These are phyloP conservation scores for Lactarius evosmus DNA, from an alignment of 768 basidiomycete genomes.

Conservation along the genomic window DNA sequence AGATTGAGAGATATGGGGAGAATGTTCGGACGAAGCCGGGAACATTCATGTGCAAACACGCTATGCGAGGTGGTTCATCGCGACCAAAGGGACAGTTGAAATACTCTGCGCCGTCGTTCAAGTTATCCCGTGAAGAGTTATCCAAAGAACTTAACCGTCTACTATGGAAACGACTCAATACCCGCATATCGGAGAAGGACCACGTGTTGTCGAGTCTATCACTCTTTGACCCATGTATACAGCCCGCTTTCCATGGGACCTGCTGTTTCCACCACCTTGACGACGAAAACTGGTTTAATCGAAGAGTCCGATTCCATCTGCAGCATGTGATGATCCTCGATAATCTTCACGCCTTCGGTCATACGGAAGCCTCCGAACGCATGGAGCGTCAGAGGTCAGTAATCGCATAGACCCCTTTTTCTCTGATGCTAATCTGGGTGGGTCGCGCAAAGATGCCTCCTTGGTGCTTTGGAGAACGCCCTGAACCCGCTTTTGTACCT, in stretches of 20 bases:
- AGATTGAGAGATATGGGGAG: constrained; percentile 14
- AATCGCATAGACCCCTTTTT: neutral
- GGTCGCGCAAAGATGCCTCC: constrained; percentile 1
- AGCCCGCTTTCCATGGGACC: constrained; percentile 36
- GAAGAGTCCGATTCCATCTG: constrained; percentile 44
- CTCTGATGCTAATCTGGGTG: neutral
- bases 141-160: neutral
- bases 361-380: neutral
- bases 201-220: neutral
- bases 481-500: constrained; percentile 46
- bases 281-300: constrained; percentile 39
- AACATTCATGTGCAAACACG: neutral
- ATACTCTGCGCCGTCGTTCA: neutral
- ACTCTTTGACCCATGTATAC: constrained; percentile 17
- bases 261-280: constrained; percentile 37
- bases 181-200: constrained; percentile 1
- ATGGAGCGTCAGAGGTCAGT: constrained; percentile 16
- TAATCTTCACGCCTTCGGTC: constrained; percentile 25
- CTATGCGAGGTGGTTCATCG: neutral
- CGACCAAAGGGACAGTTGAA: neutral
- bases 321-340: constrained; percentile 51
- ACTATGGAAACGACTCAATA: constrained; percentile 3
- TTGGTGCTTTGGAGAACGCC: constrained; percentile 42
- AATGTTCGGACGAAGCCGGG: constrained; percentile 2
- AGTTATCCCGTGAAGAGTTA: constrained; percentile 6